phyloP scores from a whole-genome alignment of 768 basidiomycete genomes.

The Suillus subluteus region DNA sequence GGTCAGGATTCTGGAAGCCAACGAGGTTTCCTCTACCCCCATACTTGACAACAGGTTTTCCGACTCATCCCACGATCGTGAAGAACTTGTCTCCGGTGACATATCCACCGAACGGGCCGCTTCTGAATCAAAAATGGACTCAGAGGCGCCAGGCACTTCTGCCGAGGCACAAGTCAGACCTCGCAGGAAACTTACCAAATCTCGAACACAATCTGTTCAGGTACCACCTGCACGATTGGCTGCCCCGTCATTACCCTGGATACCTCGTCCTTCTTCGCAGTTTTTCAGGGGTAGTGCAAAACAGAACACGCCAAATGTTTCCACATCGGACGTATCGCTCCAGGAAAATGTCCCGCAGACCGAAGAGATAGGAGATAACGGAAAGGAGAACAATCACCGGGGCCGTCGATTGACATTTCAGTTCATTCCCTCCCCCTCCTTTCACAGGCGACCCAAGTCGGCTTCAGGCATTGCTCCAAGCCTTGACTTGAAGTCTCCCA shows the following conservation, averaged over 20 bases:
- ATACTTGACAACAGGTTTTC: conserved; percentile 4
- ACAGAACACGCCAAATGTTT: neutral
- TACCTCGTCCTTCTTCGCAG: conserved; percentile 2
- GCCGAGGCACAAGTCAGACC: neutral
- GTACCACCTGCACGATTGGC: neutral
- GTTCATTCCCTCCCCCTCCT: conserved; percentile 25
- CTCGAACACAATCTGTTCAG: conserved; percentile 5
- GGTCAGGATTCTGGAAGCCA: conserved; percentile 5
- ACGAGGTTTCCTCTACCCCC: neutral
- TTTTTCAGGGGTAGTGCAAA: conserved; percentile 2
- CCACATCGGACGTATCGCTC: neutral
- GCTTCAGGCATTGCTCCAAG: neutral
- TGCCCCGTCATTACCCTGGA: conserved; percentile 6
- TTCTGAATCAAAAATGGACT: neutral
- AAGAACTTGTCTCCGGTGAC: neutral
- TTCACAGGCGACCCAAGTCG: conserved; percentile 27
- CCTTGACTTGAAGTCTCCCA: neutral
- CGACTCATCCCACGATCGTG: neutral
- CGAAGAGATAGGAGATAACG: neutral
- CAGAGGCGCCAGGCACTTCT: neutral
- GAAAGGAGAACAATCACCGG: conserved; percentile 11
- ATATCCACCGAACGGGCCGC: neutral
- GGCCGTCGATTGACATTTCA: conserved; percentile 29
- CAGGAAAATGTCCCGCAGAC: neutral
- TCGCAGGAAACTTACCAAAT: conserved; percentile 12